Conservation (phyloP, 1,284 basidiomycete species). For the Sporisorium iseilematis-ciliati region DNA sequence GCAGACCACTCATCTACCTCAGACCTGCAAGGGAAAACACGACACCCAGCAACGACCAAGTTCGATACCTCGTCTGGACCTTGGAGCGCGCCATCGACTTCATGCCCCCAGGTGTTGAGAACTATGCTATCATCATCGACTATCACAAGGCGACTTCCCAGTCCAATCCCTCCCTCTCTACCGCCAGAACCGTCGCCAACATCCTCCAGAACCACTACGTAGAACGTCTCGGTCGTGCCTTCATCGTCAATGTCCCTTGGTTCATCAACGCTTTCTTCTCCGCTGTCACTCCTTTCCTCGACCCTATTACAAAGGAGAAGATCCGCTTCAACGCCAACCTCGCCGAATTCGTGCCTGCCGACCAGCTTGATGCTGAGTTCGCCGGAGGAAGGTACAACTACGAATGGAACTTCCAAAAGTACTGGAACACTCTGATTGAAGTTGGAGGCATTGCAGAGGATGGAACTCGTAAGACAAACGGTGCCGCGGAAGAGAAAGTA, state of each 20-base stretch:
- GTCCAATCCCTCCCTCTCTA: constrained; percentile 58
- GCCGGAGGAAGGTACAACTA: constrained; percentile 84
- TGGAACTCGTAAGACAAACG: constrained; percentile 29
- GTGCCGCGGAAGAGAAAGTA: not conserved
- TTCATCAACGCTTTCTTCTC: constrained; percentile 75
- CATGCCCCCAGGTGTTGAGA: constrained; percentile 59
- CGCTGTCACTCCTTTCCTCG: constrained; percentile 86
- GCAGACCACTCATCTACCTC: constrained; percentile 65
- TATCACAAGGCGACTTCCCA: constrained; percentile 52
- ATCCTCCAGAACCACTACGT: constrained; percentile 93
- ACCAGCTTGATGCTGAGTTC: constrained; percentile 81
- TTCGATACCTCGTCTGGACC: constrained; percentile 65
- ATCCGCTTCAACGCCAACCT: constrained; percentile 80
- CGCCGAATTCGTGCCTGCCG: constrained; percentile 78
- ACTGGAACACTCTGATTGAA: constrained; percentile 72
- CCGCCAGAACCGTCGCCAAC: constrained; percentile 67
- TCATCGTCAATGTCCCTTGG: constrained; percentile 83
- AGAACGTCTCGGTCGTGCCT: constrained; percentile 85
- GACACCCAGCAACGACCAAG: constrained; percentile 55
- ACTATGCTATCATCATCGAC: constrained; percentile 63
- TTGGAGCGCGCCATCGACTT: constrained; percentile 66
- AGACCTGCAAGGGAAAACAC: constrained; percentile 67
- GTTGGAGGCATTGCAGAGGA: constrained; percentile 51
- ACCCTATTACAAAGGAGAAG: constrained; percentile 90
- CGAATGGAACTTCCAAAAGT: constrained; percentile 80